Conservation (phyloP, 1,139 yeast genomes). For the Pichia sp. region DNA sequence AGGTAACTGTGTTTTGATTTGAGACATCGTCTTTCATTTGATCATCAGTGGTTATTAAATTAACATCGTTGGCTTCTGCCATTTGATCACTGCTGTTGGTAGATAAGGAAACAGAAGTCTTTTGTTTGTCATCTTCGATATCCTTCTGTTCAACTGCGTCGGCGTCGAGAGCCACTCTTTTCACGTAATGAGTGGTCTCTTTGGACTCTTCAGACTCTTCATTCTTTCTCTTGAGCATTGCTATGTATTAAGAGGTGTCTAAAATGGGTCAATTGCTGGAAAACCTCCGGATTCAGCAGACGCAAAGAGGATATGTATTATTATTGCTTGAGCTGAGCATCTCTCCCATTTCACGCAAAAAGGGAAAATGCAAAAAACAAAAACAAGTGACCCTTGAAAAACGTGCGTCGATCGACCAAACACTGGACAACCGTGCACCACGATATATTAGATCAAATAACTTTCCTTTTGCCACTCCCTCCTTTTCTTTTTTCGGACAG, state of each 20-base stretch:
- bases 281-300: no score
- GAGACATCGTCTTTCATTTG: neutral
- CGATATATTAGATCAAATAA: no score
- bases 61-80: neutral
- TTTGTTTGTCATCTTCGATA: conserved; percentile 35
- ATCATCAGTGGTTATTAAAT: neutral
- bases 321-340: no score
- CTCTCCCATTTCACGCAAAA: no score
- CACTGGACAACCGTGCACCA: no score
- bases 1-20: neutral
- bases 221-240: conserved; percentile 61
- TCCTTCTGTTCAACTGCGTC: conserved; percentile 35
- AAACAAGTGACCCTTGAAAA: no score
- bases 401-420: no score
- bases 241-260: neutral
- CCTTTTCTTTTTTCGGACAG: no score
- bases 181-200: conserved; percentile 31
- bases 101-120: conserved; percentile 36
- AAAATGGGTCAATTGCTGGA: no score
- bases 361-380: no score
- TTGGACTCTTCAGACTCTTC: conserved; percentile 39
- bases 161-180: conserved; percentile 68
- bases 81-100: neutral
- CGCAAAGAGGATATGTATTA: no score
- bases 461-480: no score